A percentile compares a stretch with the other conserved stretches of the same genome.
phyloP scores from a whole-genome alignment of 2,329 filamentous ascomycete species.

The Paraphoma sp. region DNA sequence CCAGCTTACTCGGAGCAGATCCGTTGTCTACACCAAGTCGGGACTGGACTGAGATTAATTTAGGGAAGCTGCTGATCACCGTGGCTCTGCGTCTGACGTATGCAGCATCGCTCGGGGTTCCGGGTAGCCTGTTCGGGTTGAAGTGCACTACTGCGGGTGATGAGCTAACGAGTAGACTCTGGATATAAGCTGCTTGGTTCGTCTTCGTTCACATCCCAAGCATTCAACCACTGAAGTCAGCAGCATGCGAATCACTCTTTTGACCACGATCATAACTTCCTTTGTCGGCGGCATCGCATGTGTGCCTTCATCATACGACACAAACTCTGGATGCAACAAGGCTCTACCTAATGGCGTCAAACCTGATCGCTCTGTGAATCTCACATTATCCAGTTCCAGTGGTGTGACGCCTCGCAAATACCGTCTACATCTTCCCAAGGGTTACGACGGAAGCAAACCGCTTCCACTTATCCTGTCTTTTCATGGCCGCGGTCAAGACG shows the following conservation, averaged over 20 bases:
- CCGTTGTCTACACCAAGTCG: neutral
- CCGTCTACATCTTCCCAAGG: constrained; percentile 47
- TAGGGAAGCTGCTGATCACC: neutral
- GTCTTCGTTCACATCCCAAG: neutral
- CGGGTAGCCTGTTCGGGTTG: neutral
- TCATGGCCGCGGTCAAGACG: constrained; percentile 52
- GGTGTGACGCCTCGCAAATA: constrained; percentile 43
- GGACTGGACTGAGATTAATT: neutral
- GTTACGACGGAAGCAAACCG: constrained; percentile 47
- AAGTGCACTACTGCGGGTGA: neutral
- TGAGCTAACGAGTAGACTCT: too few species aligned
- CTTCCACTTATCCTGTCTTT: constrained; percentile 57
- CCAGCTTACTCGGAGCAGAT: neutral
- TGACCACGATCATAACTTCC: neutral
- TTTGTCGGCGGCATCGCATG: neutral
- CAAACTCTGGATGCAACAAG: constrained; percentile 17
- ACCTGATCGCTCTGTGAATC: constrained; percentile 29
- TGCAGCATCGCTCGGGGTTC: neutral
- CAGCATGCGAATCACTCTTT: neutral
- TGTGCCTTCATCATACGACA: neutral
- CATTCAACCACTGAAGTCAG: neutral
- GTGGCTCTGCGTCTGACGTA: neutral
- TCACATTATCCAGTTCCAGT: constrained; percentile 34
- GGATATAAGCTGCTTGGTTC: neutral
- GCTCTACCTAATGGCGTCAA: constrained; percentile 25